Evolutionary conservation across 768 basidiomycete species (phyloP), one percentile per base, ranked within the genome.

Genomic region (Tylopilus felleus): DNA sequence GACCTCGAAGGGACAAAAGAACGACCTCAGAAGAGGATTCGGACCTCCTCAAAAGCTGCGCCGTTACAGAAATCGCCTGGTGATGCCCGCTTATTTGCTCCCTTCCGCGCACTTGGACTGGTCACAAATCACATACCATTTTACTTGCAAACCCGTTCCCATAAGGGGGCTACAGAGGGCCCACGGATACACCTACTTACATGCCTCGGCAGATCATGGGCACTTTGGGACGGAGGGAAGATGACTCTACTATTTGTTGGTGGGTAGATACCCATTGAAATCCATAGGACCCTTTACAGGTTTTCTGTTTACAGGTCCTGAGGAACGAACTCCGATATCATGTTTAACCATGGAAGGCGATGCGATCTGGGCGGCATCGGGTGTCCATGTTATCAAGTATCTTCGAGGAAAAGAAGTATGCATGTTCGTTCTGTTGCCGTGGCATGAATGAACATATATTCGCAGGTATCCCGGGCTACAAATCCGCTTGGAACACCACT

Each of bases 91-190:
- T 68, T 99, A 39, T 98, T 96, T 67, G 90, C 87, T 5, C 96
- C 97, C 4, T 99, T 98, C 67, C 82, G 97, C 55, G 94, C 94
- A 8, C 81, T 99, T n/a, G 96, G 97, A 25, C 81, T 93, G 53
- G 81, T 98, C 64, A 93, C 95, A 41, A 95, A 96, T 66, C 81
- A 87, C 73, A 80, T 95, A 23, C 93, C 95, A 10, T 92, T 96
- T 67, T 83, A 88, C 16, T 70, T 98, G 53, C 93, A 96, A 75
- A 84, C 88, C 2, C 82, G 92, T 50, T 84, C 89, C 1, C 78
- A 85, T 64, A 95, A 94, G 67, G 91, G 91, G 23, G 83, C 91
- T 21, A 82, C 90, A 1, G 87, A 88, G 19, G 90, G 88, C 3
- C 93, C 95, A 1, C 81, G 83, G 44, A 77, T 95, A 53, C 88